Base-by-base conservation (phyloP, 108 stramenopile genomes). In the Epithemia pelagica region DNA sequence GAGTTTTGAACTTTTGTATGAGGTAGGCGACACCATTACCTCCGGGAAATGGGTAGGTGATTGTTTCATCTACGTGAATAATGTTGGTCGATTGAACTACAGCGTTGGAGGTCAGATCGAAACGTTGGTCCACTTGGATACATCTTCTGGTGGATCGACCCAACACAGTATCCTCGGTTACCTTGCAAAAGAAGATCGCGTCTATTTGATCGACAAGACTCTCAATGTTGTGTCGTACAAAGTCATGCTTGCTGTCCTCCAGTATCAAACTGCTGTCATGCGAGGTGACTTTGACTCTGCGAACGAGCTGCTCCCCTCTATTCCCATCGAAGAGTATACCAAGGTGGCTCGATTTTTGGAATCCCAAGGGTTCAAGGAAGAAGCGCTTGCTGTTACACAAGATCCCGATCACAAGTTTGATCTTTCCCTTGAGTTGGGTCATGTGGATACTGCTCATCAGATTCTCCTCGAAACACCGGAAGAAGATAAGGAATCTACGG, bases 181-280 rank as follows among this genome's bases (percentile, higher is more conserved):
- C 75, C 75, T 98, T 57, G 92, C 97, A 24, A 97, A 96, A 82
- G 99, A 99, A 79, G 95, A 98, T 85, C 88, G 96, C 33, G 96
- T 98, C 28, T 97, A 84, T 70, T 77, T 99, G 57, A 82, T 98
- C 51, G 97, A 99, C 77, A 97, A 97, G 80, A 73, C 84, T 21
- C 78, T 95, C 64, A 91, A 81, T 78, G 78, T 99, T 58, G 72
- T 93, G 62, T 88, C 94, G n/a, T 98, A 96, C 83, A 87, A 82
- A 59, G 82, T 98, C 63, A 89, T 88, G 74, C 70, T 94, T 67
- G 79, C 95, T 28, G 92, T 98, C 53, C 78, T 98, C 26, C 92
- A 97, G 71, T 98, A 98, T 78, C 99, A 99, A 82, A 99, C 99
- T 18, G 97, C 97, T 26, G 97, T 99, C 46, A 97, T 99, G 91